Percentiles rank a stretch among this genome's conserved stretches.
Conservation (phyloP, 2,329 filamentous ascomycete species). For the Xylaria digitata region DNA sequence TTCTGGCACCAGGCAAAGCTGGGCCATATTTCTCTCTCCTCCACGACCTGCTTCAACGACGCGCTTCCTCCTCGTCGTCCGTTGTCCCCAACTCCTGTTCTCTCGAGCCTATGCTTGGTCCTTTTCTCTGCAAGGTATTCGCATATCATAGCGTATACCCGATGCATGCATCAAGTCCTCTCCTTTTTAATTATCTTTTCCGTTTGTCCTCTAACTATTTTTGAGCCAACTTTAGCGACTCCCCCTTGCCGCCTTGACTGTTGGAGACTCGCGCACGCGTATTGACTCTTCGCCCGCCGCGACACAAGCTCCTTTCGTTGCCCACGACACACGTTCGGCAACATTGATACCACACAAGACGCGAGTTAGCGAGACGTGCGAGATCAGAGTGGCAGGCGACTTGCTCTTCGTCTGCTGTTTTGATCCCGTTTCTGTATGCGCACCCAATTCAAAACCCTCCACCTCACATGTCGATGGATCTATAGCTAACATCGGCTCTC, state of each 20-base stretch:
- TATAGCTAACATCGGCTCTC: constrained; percentile 34
- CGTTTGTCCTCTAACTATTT: constrained; percentile 35
- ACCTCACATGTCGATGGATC: constrained; percentile 25
- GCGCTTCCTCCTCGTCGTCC: constrained; percentile 40
- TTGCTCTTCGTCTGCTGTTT: constrained; percentile 43
- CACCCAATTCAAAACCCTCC: constrained; percentile 21
- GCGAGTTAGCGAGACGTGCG: constrained; percentile 29
- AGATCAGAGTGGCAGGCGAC: constrained; percentile 44
- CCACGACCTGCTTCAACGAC: constrained; percentile 40
- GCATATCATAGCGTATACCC: constrained; percentile 35
- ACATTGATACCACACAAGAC: constrained; percentile 28
- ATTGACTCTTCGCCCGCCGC: constrained; percentile 12
- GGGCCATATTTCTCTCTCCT: constrained; percentile 35
- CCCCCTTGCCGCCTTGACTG: constrained; percentile 18
- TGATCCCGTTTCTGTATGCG: constrained; percentile 40
- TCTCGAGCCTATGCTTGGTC: constrained; percentile 31
- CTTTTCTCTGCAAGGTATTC: constrained; percentile 26
- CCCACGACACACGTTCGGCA: constrained; percentile 14
- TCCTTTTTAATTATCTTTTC: constrained; percentile 41
- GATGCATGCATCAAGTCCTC: constrained; percentile 44
- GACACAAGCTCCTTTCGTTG: constrained; percentile 10
- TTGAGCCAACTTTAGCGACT: constrained; percentile 31
- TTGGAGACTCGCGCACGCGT: constrained; percentile 32
- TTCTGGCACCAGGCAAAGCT: constrained; percentile 33
- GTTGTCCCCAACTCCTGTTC: constrained; percentile 26